Conservation (phyloP, 148 eudicot genomes). For the Talinum fruticosum region DNA sequence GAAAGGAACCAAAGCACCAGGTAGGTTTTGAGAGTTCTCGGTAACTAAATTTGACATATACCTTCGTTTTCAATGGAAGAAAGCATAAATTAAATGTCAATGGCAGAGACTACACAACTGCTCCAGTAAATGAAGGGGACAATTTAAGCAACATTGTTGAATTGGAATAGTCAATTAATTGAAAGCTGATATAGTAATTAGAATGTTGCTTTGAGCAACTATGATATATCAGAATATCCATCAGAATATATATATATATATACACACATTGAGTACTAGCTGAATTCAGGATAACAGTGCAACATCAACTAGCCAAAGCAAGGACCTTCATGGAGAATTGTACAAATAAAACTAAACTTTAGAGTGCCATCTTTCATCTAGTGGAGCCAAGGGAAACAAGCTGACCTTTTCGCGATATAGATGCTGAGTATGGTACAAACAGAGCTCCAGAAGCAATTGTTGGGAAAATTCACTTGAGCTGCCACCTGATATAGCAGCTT, state of each 20-base stretch:
- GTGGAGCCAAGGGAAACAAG: slow-evolving; percentile 4
- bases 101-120: background rate
- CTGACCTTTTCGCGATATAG: background rate
- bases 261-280: background rate
- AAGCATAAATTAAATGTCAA: background rate
- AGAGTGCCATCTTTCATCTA: background rate
- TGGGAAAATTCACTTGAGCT: background rate
- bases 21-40: background rate
- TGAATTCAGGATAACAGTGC: background rate
- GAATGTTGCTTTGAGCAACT: background rate
- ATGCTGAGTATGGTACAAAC: slow-evolving; percentile 2
- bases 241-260: background rate
- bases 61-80: background rate
- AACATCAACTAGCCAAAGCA: background rate
- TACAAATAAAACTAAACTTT: background rate
- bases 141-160: too few species aligned
- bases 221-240: background rate
- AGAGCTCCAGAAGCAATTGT: slow-evolving; percentile 2
- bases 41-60: background rate
- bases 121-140: background rate
- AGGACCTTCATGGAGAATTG: background rate
- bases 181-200: background rate
- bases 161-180: background rate
- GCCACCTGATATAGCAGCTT: background rate
- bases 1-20: too few species aligned